Percentiles rank a stretch among this genome's conserved stretches.
phyloP scores from a whole-genome alignment of 2,329 filamentous ascomycete genomes.

The Myrmaecium sp. region DNA sequence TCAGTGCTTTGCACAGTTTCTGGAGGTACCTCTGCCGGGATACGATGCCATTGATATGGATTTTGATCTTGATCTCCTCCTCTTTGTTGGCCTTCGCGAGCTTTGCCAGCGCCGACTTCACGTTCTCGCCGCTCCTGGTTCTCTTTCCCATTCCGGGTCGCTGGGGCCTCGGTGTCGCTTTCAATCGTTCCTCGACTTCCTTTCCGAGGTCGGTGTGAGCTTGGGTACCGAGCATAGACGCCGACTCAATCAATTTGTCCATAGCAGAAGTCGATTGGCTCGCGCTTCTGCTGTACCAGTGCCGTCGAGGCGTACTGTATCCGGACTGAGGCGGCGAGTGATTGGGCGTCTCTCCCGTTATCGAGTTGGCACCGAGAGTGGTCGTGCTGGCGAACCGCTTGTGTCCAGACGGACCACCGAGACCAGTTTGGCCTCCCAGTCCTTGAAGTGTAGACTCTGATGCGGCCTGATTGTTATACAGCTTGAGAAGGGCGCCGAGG shows the following conservation, averaged over 20 bases:
- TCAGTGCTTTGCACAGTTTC: slow-evolving; percentile 69
- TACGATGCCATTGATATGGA: slow-evolving; percentile 51
- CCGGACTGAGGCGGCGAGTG: slow-evolving; percentile 26
- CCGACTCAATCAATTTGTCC: slow-evolving; percentile 26
- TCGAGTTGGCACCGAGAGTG: neutral
- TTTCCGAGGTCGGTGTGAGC: slow-evolving; percentile 24
- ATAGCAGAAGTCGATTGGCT: slow-evolving; percentile 25
- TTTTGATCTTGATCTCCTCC: slow-evolving; percentile 40
- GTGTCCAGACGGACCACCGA: neutral
- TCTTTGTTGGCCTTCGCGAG: slow-evolving; percentile 22
- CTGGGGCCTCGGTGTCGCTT: slow-evolving; percentile 15
- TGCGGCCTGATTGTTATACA: slow-evolving; percentile 33
- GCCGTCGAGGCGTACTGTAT: slow-evolving; percentile 21
- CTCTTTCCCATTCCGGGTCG: slow-evolving; percentile 20
- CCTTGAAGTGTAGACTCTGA: slow-evolving; percentile 1
- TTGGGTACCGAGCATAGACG: slow-evolving; percentile 25
- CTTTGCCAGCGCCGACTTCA: slow-evolving; percentile 15
- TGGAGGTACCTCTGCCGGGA: slow-evolving; percentile 69
- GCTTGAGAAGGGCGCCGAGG: slow-evolving; percentile 53
- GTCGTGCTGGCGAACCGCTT: slow-evolving; percentile 2
- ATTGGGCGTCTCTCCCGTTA: slow-evolving; percentile 16
- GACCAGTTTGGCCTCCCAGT: neutral
- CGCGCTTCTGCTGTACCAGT: slow-evolving; percentile 20
- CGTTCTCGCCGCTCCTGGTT: slow-evolving; percentile 19
- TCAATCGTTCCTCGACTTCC: slow-evolving; percentile 24